Conservation (phyloP, 352 stramenopile species). For the Phytopythium ostracodes region DNA sequence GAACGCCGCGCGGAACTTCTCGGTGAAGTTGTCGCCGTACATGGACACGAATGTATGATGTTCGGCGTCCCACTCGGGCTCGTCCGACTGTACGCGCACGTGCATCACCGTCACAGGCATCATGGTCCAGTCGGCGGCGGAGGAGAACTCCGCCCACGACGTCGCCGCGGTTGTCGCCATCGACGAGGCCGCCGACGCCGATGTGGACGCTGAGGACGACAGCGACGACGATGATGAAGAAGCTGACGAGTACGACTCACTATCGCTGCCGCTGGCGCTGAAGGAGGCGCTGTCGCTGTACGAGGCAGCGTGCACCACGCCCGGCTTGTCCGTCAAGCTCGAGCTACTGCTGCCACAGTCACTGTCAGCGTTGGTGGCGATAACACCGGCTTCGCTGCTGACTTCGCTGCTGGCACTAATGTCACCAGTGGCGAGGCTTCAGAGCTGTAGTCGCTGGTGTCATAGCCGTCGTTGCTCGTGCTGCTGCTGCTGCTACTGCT, state of each 20-base stretch:
- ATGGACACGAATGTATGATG: conserved; percentile 34
- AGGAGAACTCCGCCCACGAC: neutral
- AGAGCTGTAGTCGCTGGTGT: neutral
- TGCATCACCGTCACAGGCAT: conserved; percentile 53
- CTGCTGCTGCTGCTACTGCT: neutral
- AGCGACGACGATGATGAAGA: neutral
- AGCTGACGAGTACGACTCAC: neutral
- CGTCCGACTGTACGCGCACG: conserved; percentile 54
- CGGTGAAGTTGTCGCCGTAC: conserved; percentile 28
- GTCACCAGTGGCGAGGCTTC: neutral
- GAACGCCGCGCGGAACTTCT: conserved; percentile 29
- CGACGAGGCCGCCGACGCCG: too few species aligned
- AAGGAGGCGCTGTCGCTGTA: conserved; percentile 6
- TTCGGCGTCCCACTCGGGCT: conserved; percentile 42
- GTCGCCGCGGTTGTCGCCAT: neutral
- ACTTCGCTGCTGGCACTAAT: neutral
- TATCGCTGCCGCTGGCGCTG: conserved; percentile 5
- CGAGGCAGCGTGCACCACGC: conserved; percentile 4
- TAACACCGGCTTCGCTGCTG: neutral
- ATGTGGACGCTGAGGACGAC: neutral
- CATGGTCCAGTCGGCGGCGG: conserved; percentile 21
- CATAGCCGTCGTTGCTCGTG: neutral
- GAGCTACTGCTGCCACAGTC: neutral
- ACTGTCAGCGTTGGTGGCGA: neutral
- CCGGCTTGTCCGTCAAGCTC: neutral